These are phyloP conservation scores for Soucietia sequanensis DNA, from an alignment of 805 yeast species.

Conservation along the genomic window DNA sequence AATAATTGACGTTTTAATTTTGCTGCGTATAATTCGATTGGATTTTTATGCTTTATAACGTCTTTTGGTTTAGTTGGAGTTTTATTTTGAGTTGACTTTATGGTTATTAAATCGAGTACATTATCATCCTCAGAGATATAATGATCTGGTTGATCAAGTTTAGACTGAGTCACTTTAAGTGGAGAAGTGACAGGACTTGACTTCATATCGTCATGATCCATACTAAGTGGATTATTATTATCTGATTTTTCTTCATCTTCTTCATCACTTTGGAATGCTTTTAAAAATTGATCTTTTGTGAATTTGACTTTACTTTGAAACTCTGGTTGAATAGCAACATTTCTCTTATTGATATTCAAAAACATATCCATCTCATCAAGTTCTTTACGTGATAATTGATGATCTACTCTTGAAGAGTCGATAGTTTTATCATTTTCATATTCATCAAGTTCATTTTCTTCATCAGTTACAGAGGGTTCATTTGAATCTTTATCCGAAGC, in stretches of 20 bases:
- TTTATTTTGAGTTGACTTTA: not conserved
- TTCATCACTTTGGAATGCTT: slow-evolving; percentile 31
- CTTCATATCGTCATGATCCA: slow-evolving; percentile 4
- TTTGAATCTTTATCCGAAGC: slow-evolving; percentile 36
- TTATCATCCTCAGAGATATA: too few species aligned
- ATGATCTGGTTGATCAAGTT: too few species aligned
- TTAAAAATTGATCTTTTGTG: slow-evolving; percentile 29
- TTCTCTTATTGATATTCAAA: slow-evolving; percentile 33
- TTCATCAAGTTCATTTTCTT: slow-evolving; percentile 34
- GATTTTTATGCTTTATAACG: too few species aligned
- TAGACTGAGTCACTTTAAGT: too few species aligned
- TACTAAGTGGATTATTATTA: too few species aligned
- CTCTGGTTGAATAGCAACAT: slow-evolving; percentile 28
- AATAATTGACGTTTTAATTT: slow-evolving; percentile 24
- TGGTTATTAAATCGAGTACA: too few species aligned
- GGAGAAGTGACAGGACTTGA: slow-evolving; percentile 38
- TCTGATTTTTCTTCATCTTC: slow-evolving; percentile 14
- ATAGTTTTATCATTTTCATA: slow-evolving; percentile 20
- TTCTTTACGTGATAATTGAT: slow-evolving; percentile 19
- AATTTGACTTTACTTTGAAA: slow-evolving; percentile 24
- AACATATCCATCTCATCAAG: slow-evolving; percentile 31
- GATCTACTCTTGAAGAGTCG: slow-evolving; percentile 11
- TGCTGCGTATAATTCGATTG: slow-evolving; percentile 36
- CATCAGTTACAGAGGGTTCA: slow-evolving; percentile 35
- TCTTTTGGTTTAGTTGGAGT: not conserved